Percentiles rank a stretch among this genome's conserved stretches.
Conservation (phyloP, 2,329 filamentous ascomycete genomes). For the Ophiostoma ips region DNA sequence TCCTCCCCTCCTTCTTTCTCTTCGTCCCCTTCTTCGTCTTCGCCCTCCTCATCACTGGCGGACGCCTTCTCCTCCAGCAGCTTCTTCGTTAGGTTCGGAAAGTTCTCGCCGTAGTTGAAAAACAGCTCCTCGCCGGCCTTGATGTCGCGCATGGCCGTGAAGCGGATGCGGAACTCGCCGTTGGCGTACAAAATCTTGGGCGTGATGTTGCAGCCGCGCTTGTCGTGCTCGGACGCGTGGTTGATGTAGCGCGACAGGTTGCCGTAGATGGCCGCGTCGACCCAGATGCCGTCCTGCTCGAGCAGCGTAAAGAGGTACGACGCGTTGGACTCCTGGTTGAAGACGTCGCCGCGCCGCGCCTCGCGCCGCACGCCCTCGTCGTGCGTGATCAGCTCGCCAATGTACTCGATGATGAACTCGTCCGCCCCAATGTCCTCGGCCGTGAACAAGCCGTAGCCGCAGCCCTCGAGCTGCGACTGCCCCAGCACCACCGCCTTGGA, state of each 20-base stretch:
- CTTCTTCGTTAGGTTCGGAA: constrained; percentile 45
- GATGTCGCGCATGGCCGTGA: constrained; percentile 54
- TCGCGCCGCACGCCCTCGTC: constrained; percentile 57
- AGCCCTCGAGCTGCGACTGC: constrained; percentile 50
- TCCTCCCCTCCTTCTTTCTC: no score
- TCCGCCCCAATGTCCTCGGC: constrained; percentile 52
- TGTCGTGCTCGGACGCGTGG: constrained; percentile 42
- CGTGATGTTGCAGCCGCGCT: constrained; percentile 43
- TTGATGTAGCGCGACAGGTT: constrained; percentile 79
- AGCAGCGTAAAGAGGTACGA: constrained; percentile 52
- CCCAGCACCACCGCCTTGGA: constrained; percentile 55
- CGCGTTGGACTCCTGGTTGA: constrained; percentile 47
- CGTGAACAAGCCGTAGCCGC: constrained; percentile 64
- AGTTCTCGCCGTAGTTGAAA: constrained; percentile 66
- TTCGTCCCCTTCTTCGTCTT: background rate
- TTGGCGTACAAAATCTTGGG: constrained; percentile 60
- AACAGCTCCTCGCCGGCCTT: constrained; percentile 62
- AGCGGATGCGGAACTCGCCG: constrained; percentile 61
- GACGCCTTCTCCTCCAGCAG: constrained; percentile 29
- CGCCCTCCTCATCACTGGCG: constrained; percentile 8
- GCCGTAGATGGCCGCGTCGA: constrained; percentile 64
- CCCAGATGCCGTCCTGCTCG: constrained; percentile 47
- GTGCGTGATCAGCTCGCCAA: constrained; percentile 60
- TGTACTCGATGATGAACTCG: constrained; percentile 71
- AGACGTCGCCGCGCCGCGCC: constrained; percentile 43